phyloP scores from a whole-genome alignment of 768 basidiomycete species.

The Coprinopsis marcescibilis region DNA sequence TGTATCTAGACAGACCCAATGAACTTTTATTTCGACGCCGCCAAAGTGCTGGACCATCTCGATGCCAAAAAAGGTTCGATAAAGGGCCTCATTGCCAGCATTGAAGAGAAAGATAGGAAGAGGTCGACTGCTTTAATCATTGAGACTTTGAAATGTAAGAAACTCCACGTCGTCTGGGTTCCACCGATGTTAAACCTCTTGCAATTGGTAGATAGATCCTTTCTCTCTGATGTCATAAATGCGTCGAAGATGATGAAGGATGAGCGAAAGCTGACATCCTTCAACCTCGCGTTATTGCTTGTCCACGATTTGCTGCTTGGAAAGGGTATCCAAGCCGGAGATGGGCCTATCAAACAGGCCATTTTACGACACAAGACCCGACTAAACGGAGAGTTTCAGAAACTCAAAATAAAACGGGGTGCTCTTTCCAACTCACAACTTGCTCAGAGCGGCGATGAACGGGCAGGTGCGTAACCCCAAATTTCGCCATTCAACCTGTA shows the following conservation, averaged over 20 bases:
- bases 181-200: slow-evolving; percentile 12
- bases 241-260: slow-evolving; percentile 62
- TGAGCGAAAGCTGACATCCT: slow-evolving; percentile 74
- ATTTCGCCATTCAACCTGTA: not conserved
- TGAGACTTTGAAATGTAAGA: slow-evolving; percentile 91
- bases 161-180: slow-evolving; percentile 7
- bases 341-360: slow-evolving; percentile 87
- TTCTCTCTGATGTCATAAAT: slow-evolving; percentile 65
- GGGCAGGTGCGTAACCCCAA: slow-evolving; percentile 51
- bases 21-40: slow-evolving; percentile 96
- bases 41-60: slow-evolving; percentile 75
- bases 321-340: slow-evolving; percentile 82
- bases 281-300: slow-evolving; percentile 76
- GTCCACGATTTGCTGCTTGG: slow-evolving; percentile 87
- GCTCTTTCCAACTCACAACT: slow-evolving; percentile 60
- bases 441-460: slow-evolving; percentile 51
- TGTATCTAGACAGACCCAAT: slow-evolving; percentile 44
- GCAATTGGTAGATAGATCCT: slow-evolving; percentile 63
- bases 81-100: slow-evolving; percentile 70
- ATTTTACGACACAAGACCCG: slow-evolving; percentile 86
- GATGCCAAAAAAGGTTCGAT: slow-evolving; percentile 90
- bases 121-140: slow-evolving; percentile 84
- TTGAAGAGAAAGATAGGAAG: slow-evolving; percentile 71
- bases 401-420: slow-evolving; percentile 73
- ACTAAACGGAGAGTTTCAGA: slow-evolving; percentile 79